These are phyloP conservation scores for Neopestalotiopsis sp. DNA, from an alignment of 2,329 filamentous ascomycete species.

Conservation along the genomic window DNA sequence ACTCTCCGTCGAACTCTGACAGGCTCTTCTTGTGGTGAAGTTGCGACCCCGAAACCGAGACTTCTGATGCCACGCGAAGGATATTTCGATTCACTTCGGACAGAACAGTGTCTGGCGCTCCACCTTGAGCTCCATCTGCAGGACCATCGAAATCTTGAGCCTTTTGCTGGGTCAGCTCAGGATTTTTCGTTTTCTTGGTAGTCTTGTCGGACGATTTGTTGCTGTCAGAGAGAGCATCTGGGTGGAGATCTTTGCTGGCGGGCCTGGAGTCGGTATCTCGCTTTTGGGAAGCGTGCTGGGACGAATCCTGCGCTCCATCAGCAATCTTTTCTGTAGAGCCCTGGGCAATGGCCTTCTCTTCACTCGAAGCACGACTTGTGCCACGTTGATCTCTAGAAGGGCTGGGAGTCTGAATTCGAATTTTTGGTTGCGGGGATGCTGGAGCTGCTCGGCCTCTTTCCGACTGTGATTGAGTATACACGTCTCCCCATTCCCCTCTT, in stretches of 20 bases:
- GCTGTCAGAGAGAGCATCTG: conserved; percentile 9
- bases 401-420: conserved; percentile 32
- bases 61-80: conserved; percentile 29
- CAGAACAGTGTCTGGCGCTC: conserved; percentile 22
- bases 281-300: conserved; percentile 20
- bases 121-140: conserved; percentile 22
- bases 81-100: conserved; percentile 34
- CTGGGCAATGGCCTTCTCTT: conserved; percentile 25
- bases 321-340: conserved; percentile 22
- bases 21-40: conserved; percentile 21
- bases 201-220: not conserved
- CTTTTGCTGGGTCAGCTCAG: not conserved
- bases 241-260: conserved; percentile 19
- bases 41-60: conserved; percentile 21
- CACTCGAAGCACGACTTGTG: conserved; percentile 10
- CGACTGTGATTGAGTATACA: conserved; percentile 2
- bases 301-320: conserved; percentile 19
- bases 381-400: conserved; percentile 26
- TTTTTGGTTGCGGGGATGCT: conserved; percentile 32
- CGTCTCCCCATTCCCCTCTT: conserved; percentile 61
- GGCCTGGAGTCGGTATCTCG: conserved; percentile 21
- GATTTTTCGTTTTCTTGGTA: not conserved
- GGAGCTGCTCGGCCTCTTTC: conserved; percentile 13
- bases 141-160: conserved; percentile 24
- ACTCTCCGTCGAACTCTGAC: conserved; percentile 31